phyloP scores from a whole-genome alignment of 2,329 filamentous ascomycete species.

The Lasiodiplodia hormozganensis region DNA sequence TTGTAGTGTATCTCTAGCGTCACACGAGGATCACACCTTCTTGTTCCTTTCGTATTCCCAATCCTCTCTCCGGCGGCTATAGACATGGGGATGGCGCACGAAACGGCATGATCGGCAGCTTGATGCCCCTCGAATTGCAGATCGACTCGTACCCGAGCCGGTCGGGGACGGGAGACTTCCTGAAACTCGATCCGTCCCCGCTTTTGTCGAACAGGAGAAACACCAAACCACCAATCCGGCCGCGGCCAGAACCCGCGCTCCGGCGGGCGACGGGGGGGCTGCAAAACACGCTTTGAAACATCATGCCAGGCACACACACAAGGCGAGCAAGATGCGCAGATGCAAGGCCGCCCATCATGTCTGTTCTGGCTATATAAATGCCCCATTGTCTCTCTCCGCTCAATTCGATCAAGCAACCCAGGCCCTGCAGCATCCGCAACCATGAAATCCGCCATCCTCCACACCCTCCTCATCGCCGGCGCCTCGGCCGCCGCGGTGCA shows the following conservation, averaged over 20 bases:
- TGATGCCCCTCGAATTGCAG: background rate
- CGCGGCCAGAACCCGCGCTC: background rate
- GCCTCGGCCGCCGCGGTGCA: conserved; percentile 13
- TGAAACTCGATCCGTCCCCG: conserved; percentile 11
- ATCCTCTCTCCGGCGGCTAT: background rate
- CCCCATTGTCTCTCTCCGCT: background rate
- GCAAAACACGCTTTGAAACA: conserved; percentile 11
- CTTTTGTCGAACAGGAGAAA: conserved; percentile 25
- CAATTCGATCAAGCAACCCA: background rate
- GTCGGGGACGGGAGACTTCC: background rate
- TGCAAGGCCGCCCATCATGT: conserved; percentile 14
- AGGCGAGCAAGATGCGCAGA: background rate
- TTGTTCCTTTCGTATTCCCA: conserved; percentile 20
- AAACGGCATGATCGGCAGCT: conserved; percentile 12
- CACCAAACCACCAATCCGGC: conserved; percentile 24
- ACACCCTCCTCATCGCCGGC: background rate
- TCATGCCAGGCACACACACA: background rate
- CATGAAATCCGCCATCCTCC: conserved; percentile 14
- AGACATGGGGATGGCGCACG: background rate
- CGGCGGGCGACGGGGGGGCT: conserved; percentile 1
- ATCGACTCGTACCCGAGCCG: background rate
- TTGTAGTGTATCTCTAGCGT: background rate
- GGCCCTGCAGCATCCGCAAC: background rate
- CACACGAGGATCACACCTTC: conserved; percentile 21
- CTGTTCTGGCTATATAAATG: background rate